Base-by-base conservation (phyloP, 225 moss, liverwort and hornwort genomes). In the Rhytidiadelphus loreus region DNA sequence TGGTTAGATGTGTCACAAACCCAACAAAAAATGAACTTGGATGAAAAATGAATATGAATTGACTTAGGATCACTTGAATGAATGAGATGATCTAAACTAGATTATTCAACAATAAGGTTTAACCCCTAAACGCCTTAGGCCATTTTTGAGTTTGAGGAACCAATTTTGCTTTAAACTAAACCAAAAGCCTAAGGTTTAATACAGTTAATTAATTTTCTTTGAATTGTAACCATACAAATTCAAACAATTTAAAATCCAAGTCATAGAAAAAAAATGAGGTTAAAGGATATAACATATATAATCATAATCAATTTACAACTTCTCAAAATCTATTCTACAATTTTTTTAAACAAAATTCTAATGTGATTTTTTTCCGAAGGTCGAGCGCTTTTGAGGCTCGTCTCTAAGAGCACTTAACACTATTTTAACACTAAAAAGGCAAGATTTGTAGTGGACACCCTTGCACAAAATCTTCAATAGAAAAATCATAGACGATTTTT, bases 111-210 rank as follows among this genome's bases (percentile, higher is more conserved):
- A 1, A 30, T 73, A 23, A 17, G 6, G 29, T 2, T 43, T 28
- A 28, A 25, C 0, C 1, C 15, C 25, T 43, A 16, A 28, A 71
- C 28, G 6, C 0, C 9, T 2, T 6, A 44, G 28, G 16, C 1
- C 43, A 2, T 44, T 44, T 69, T 69, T 39, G 13, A 24, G 21
- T 23, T 69, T 69, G 1, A 10, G 25, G 1, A 16, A 46, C 46
- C 46, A 46, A 44, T 6, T 17, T 72, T 72, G 1, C 6, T 72
- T 28, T 44, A 17, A 44, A 29, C 1, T 2, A 43, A 26, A 43
- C 5, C 3, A 3, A 41, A 4, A 43, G 16, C 3, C 3, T 16
- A 16, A 26, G 2, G 26, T 26, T 8, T 44, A 2, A 16, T 44
- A 44, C n/a, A 72, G 3, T 16, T 44, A 16, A 44, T 72, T 9